A percentile compares a stretch with the other conserved stretches of the same genome.
These are phyloP conservation scores for Fusarium fujikuroi DNA, from an alignment of 2,329 filamentous ascomycete species.

Conservation along the genomic window DNA sequence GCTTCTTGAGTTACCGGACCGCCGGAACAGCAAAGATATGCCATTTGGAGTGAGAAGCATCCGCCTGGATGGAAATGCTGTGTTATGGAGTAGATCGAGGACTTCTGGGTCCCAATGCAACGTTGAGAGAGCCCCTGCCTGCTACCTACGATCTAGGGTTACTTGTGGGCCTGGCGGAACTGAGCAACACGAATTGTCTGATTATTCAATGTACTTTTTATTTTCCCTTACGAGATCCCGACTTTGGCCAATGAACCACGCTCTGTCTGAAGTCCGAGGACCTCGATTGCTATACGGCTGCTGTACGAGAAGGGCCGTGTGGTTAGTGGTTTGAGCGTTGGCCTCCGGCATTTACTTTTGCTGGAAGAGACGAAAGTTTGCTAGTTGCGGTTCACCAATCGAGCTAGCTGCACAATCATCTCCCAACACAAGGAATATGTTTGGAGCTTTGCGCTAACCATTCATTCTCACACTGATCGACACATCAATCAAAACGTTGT, in stretches of 20 bases:
- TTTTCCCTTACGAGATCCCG: not conserved
- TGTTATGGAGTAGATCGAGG: not conserved
- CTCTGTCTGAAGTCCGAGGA: not conserved
- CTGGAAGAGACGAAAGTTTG: conserved; percentile 19
- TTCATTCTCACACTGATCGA: conserved; percentile 4
- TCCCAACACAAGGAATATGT: conserved; percentile 15
- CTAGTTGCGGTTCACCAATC: conserved; percentile 20
- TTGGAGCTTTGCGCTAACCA: conserved; percentile 14
- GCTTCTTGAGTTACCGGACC: conserved; percentile 17
- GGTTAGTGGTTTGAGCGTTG: not conserved
- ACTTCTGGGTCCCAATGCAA: conserved; percentile 14
- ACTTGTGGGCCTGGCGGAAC: not conserved
- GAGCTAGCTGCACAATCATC: conserved; percentile 21
- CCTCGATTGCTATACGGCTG: not conserved
- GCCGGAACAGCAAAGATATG: conserved; percentile 8
- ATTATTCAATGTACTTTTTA: not conserved
- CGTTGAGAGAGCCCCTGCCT: not conserved
- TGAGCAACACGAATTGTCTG: not conserved
- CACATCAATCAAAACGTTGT: not conserved
- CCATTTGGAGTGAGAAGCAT: not conserved
- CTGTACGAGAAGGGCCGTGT: not conserved
- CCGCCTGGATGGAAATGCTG: not conserved
- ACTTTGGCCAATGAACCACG: not conserved
- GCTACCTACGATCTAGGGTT: not conserved
- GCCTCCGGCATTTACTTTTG: not conserved